Base-by-base conservation (phyloP, 345 rosid species). In the Raphanus raphanistrum region DNA sequence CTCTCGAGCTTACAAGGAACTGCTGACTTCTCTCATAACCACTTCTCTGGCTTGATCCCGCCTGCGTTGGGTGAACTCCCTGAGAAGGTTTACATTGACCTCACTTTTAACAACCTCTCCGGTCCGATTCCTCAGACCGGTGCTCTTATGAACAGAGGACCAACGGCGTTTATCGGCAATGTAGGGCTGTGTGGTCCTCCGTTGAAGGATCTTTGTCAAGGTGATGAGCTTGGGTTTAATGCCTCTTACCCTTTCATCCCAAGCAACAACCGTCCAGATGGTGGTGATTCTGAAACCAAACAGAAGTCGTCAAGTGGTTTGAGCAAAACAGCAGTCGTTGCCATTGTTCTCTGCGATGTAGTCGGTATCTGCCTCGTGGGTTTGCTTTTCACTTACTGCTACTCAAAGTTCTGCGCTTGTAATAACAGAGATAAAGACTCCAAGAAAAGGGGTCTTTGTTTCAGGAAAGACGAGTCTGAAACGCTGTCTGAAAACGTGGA, bases 51-150 rank as follows among this genome's bases (percentile, higher is more conserved):
- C 72, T 80, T 83, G 12, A 95, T 95, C 86, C 97, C 97, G 4
- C 84, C 92, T 85, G 87, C 90, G 31, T 83, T 95, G 5, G 97
- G 97, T 5, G 87, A 82, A 83, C 90, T 95, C 71, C 97, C 96
- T 11, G 96, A 93, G 84, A 95, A 91, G 86, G 99, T 95, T 63
- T 95, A 95, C 77, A 90, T 93, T 75, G 98, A 93, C 82, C 83
- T 95, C 38, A 89, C 97, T 69, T 88, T 84, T 64, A 95, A 95
- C 77, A 88, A 93, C 70, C 87, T 95, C 84, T 88, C 90, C 45
- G 99, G 98, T 74, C 89, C 98, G 13, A 93, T 95, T 82, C 98
- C 99, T 71, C 99, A 90, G 74, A 95, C 85, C 35, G 99, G 97
- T 73, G 94, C 97, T 75, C 85, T 93, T 3, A 88, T 93, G 91